phyloP scores from a whole-genome alignment of 2,329 filamentous ascomycete species.

The Penicillium sclerotigenum region DNA sequence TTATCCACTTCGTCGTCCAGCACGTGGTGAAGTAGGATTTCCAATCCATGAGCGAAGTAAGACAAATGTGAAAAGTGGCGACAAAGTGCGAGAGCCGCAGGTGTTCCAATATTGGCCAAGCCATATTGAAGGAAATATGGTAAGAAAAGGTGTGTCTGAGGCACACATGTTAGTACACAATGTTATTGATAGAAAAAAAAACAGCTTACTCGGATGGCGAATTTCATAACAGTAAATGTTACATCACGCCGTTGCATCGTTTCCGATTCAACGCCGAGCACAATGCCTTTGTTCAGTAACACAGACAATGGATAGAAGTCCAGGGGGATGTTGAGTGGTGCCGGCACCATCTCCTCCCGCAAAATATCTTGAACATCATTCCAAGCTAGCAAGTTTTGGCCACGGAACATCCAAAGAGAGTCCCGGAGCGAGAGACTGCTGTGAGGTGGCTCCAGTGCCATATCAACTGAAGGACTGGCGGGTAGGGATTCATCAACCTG shows the following conservation, averaged over 20 bases:
- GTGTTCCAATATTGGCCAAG: conserved; percentile 70
- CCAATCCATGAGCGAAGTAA: conserved; percentile 90
- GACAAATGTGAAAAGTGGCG: conserved; percentile 81
- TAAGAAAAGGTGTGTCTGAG: conserved; percentile 89
- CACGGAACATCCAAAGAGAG: conserved; percentile 94
- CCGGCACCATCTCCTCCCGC: conserved; percentile 68
- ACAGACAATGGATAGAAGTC: conserved; percentile 95
- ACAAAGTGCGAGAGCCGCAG: conserved; percentile 75
- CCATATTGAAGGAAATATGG: conserved; percentile 82
- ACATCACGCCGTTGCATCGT: conserved; percentile 90
- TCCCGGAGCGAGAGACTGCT: conserved; percentile 64
- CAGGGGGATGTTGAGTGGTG: conserved; percentile 72
- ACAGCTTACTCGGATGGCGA: conserved; percentile 72
- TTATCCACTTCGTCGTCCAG: conserved; percentile 91
- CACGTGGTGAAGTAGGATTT: conserved; percentile 87
- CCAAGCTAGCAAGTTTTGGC: conserved; percentile 81
- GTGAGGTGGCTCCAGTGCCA: conserved; percentile 45
- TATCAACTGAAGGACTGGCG: conserved; percentile 48
- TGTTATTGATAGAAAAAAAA: not conserved
- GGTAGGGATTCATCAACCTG: conserved; percentile 49
- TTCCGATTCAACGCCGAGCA: conserved; percentile 88
- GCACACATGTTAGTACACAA: conserved; percentile 10
- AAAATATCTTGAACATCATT: conserved; percentile 82
- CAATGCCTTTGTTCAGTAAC: conserved; percentile 81
- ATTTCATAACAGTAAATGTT: conserved; percentile 84